These are phyloP conservation scores for Talinum fruticosum DNA, from an alignment of 148 eudicot genomes.

Conservation along the genomic window DNA sequence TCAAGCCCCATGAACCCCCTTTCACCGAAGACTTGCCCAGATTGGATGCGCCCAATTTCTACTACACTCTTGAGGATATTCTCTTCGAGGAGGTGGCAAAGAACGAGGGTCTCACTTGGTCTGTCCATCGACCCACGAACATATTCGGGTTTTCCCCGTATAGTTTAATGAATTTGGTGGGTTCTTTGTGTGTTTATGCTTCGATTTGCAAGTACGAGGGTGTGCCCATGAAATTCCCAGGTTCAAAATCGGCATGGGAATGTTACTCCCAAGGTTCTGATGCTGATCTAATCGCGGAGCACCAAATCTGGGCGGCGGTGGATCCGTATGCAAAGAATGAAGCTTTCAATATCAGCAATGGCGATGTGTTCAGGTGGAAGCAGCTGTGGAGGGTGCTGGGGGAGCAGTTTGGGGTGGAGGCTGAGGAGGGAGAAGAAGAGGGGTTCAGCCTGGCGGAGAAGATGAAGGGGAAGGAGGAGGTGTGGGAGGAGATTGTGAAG, in stretches of 20 bases:
- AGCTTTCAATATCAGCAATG: slow-evolving; percentile 46
- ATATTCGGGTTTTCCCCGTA: slow-evolving; percentile 46
- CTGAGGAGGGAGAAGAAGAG: slow-evolving; percentile 24
- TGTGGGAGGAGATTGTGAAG: slow-evolving; percentile 46
- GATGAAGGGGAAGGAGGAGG: slow-evolving; percentile 37
- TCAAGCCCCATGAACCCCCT: slow-evolving; percentile 30
- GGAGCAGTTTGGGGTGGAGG: slow-evolving; percentile 43
- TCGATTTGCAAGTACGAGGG: slow-evolving; percentile 48
- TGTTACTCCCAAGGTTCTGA: slow-evolving; percentile 38
- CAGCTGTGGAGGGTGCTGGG: slow-evolving; percentile 40
- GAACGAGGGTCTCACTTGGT: slow-evolving; percentile 44
- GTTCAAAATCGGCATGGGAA: slow-evolving; percentile 36
- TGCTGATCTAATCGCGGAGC: slow-evolving; percentile 46
- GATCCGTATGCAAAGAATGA: slow-evolving; percentile 47
- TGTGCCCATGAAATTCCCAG: slow-evolving; percentile 35
- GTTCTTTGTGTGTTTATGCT: slow-evolving; percentile 38
- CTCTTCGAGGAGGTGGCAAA: slow-evolving; percentile 27
- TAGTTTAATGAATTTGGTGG: slow-evolving; percentile 39
- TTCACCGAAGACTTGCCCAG: slow-evolving; percentile 40
- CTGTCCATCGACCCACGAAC: slow-evolving; percentile 33
- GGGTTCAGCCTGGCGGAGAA: slow-evolving; percentile 29
- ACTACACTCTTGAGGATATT: slow-evolving; percentile 39
- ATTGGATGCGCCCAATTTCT: slow-evolving; percentile 32
- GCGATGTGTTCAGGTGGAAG: slow-evolving; percentile 52
- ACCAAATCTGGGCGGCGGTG: slow-evolving; percentile 50